Conservation (phyloP, 805 yeast genomes). For the Komagataella ulmi region DNA sequence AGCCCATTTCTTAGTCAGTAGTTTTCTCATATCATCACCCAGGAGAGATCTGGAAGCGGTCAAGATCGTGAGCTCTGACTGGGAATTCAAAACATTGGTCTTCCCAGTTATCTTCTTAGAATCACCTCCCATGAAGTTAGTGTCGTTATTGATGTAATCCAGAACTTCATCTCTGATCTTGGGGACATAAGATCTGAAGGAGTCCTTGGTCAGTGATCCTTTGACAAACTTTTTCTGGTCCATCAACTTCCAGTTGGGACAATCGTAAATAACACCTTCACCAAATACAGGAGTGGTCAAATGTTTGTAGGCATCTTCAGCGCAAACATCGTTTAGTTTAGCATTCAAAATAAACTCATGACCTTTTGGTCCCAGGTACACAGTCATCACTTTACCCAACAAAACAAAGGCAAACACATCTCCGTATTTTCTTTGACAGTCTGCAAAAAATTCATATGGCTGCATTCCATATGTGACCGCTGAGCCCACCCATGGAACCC, state of each 20-base stretch:
- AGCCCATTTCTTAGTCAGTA: constrained; percentile 75
- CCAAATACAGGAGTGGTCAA: constrained; percentile 99
- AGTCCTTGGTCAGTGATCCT: constrained; percentile 72
- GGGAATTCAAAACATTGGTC: constrained; percentile 63
- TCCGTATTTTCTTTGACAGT: constrained; percentile 73
- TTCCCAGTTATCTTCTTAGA: constrained; percentile 26
- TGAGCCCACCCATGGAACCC: constrained; percentile 94
- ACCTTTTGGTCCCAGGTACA: constrained; percentile 93
- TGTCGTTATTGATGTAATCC: constrained; percentile 45
- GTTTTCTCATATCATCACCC: constrained; percentile 84
- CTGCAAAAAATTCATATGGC: constrained; percentile 81
- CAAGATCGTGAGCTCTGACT: constrained; percentile 91
- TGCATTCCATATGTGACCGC: constrained; percentile 84
- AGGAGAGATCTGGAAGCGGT: constrained; percentile 87
- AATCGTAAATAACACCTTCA: constrained; percentile 93
- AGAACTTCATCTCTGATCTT: constrained; percentile 67
- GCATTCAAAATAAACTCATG: constrained; percentile 94
- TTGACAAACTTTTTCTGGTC: constrained; percentile 97
- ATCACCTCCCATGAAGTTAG: constrained; percentile 25
- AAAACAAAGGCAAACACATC: constrained; percentile 86
- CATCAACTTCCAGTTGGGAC: constrained; percentile 89
- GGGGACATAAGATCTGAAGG: constrained; percentile 81
- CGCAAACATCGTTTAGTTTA: constrained; percentile 78
- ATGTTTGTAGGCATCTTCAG: constrained; percentile 92
- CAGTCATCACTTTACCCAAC: constrained; percentile 89